A percentile compares a stretch with the other conserved stretches of the same genome.
These are phyloP conservation scores for Boletus bicolor DNA, from an alignment of 768 basidiomycete genomes.

Conservation along the genomic window DNA sequence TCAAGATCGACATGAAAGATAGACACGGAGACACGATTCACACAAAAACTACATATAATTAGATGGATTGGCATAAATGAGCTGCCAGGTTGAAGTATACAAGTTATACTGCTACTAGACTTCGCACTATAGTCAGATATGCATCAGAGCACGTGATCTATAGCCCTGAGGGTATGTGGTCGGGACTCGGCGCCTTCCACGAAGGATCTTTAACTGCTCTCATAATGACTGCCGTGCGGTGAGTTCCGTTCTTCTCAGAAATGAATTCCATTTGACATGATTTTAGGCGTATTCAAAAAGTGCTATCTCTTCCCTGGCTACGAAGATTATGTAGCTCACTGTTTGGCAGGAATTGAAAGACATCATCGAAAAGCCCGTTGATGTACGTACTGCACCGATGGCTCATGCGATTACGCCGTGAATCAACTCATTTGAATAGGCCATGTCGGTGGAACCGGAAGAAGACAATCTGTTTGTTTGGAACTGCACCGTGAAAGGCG, in stretches of 20 bases:
- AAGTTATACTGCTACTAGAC: too few relatives aligned
- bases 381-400: constrained; percentile 41
- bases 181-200: too few relatives aligned
- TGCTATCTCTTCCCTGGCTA: constrained; percentile 25
- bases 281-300: constrained; percentile 72
- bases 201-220: constrained; percentile 1
- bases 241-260: constrained; percentile 7
- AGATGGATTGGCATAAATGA: too few relatives aligned
- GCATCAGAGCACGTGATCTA: constrained; percentile 16
- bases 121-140: too few relatives aligned
- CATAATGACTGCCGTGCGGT: constrained; percentile 42
- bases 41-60: too few relatives aligned
- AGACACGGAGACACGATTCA: not conserved
- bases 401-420: constrained; percentile 6
- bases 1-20: not conserved
- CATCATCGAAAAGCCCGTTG: constrained; percentile 59
- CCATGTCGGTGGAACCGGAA: constrained; percentile 54
- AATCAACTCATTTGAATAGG: constrained; percentile 39
- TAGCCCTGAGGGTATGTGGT: not conserved
- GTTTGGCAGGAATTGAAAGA: constrained; percentile 60
- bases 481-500: constrained; percentile 74
- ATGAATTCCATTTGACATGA: constrained; percentile 19
- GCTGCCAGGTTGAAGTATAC: too few relatives aligned
- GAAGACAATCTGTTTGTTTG: constrained; percentile 76
- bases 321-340: constrained; percentile 7